Evolutionary conservation across 306 rosid species (phyloP), one percentile per base, ranked within the genome.

Genomic region (Ziziphus jujuba): DNA sequence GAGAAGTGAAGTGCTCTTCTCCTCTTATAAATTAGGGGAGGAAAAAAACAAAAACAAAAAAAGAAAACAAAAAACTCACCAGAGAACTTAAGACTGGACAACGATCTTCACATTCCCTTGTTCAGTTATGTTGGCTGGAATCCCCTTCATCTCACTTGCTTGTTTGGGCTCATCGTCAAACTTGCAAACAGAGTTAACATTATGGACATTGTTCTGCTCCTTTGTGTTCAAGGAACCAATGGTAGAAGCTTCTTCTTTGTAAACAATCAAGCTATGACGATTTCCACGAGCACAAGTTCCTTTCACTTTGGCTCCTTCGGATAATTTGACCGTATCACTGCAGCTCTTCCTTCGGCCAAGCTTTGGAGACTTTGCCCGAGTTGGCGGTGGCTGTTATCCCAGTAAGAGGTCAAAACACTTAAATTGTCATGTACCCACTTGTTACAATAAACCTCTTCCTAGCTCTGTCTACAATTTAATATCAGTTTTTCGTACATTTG

Each of bases 351-450:
- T 86, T 63, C 96, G 81, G 63, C 99, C 97, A 68, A 95, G 88
- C 80, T 91, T 95, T 63, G 99, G 97, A 47, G 99, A 91, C 81
- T 85, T 95, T 45, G 96, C 96, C 50, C 99, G 97, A 34, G 99
- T 91, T 4, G 99, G 92, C 63, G 99, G 97, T 45, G 69, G 84
- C 97, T 95, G 85, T 34, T 63, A 83, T 45, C 9, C 34, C 64
- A 65, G 55, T 67, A 75, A 68, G 44, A 67, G 6, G 50, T 68
- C 69, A 40, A 65, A 58, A 75, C 28, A 49, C 62, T 74, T 66
- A 57, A 59, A 82, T 48, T 20, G 50, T 59, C 76, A 72, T 59
- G 44, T 53, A 63, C 68, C 58, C 25, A 60, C 45, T 19, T 55
- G 34, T 36, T 23, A 60, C 35, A 69, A 52, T 43, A 1, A 67